Conservation (phyloP, 2,329 filamentous ascomycete genomes). For the Curvularia eragrostidis region DNA sequence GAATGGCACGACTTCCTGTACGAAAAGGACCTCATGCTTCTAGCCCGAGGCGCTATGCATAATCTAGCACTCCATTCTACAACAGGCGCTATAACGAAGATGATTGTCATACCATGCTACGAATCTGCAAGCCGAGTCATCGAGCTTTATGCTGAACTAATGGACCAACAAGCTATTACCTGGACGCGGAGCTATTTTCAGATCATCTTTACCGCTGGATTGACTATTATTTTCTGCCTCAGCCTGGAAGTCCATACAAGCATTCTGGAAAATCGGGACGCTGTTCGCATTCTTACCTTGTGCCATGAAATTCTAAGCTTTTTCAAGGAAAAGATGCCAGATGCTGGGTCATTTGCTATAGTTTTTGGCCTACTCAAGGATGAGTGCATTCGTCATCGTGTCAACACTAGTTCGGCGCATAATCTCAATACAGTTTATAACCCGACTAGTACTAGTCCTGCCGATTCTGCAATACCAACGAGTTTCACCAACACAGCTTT, state of each 20-base stretch:
- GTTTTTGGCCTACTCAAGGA: slow-evolving; percentile 38
- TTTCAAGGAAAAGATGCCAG: slow-evolving; percentile 36
- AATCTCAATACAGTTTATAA: background rate
- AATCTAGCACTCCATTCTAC: slow-evolving; percentile 32
- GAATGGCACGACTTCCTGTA: slow-evolving; percentile 56
- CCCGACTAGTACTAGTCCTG: background rate
- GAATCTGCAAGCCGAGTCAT: slow-evolving; percentile 50
- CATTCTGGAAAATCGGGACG: background rate
- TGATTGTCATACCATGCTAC: slow-evolving; percentile 38
- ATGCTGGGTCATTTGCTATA: slow-evolving; percentile 34
- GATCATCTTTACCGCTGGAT: slow-evolving; percentile 55
- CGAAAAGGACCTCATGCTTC: slow-evolving; percentile 51
- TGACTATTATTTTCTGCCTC: slow-evolving; percentile 39
- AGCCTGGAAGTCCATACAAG: slow-evolving; percentile 32
- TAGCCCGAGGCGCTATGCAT: slow-evolving; percentile 53
- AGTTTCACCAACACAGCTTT: background rate
- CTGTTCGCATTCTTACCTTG: background rate
- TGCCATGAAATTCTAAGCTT: slow-evolving; percentile 32
- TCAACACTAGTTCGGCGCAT: background rate
- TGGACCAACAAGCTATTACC: slow-evolving; percentile 47
- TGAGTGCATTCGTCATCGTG: slow-evolving; percentile 18
- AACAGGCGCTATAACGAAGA: slow-evolving; percentile 10
- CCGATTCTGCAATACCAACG: background rate
- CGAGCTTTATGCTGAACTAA: slow-evolving; percentile 49
- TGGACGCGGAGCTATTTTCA: slow-evolving; percentile 60